Evolutionary conservation across 2,329 filamentous ascomycete species (phyloP).

Genomic region (Acrocalymma vagum): DNA sequence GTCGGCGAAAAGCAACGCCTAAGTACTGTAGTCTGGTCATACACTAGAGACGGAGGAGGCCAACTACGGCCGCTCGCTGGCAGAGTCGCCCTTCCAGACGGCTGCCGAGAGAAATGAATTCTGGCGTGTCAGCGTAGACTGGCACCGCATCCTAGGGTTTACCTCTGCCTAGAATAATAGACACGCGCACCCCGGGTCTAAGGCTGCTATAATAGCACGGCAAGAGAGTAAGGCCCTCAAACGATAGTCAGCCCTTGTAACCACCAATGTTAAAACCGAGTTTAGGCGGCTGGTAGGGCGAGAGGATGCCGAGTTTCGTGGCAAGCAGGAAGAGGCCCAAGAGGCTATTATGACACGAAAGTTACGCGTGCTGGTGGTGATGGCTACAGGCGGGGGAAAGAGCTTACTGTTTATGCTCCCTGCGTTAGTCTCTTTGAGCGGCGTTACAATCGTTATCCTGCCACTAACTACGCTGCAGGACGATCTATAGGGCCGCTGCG

Average conservation of each 20-base stretch:
- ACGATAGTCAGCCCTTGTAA: conserved; percentile 6
- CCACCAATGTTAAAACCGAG: conserved; percentile 5
- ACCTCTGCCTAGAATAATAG: too few relatives aligned
- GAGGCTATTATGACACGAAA: conserved; percentile 12
- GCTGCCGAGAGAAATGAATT: not conserved
- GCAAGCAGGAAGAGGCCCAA: conserved; percentile 18
- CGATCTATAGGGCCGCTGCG: conserved; percentile 11
- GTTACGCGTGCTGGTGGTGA: conserved; percentile 12
- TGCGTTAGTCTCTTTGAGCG: conserved; percentile 2
- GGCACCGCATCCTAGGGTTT: too few relatives aligned
- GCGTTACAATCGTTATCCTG: conserved; percentile 16
- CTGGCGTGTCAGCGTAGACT: conserved; percentile 1
- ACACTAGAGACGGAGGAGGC: not conserved
- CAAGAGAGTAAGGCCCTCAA: conserved; percentile 5
- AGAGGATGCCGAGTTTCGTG: conserved; percentile 9
- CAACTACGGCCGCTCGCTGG: conserved; percentile 1
- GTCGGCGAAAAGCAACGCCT: not conserved
- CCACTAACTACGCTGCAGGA: conserved; percentile 17
- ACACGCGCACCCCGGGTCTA: too few relatives aligned
- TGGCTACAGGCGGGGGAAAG: conserved; percentile 23
- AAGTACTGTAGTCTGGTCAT: conserved; percentile 1
- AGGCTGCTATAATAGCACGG: not conserved
- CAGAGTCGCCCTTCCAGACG: conserved; percentile 4
- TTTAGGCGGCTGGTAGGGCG: conserved; percentile 6
- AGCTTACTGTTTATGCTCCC: conserved; percentile 27